Evolutionary conservation across 768 basidiomycete species (phyloP), one percentile per base, ranked within the genome.

Genomic region (Goffeauzyma gilvescens): DNA sequence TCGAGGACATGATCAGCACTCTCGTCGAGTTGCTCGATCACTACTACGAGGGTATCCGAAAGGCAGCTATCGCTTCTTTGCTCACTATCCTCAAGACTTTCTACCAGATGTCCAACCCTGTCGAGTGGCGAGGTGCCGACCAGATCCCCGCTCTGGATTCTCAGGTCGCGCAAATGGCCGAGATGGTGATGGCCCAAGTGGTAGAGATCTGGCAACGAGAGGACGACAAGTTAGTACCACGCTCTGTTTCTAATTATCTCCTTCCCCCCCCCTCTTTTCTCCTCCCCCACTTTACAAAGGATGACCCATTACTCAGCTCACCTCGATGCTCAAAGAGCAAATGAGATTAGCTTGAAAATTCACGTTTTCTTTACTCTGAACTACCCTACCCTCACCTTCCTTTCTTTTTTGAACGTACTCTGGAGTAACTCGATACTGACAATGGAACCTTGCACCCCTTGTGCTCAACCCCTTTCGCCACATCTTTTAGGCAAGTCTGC

Each of bases 1-100:
- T 81, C 34, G 67, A 84, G 39, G 78, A 80, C 55, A 25, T 45
- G 44, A 32, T 45, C 26, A 37, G 32, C 23, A 59, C 62, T 21
- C 75, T 98, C 39, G 71, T 84, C 55, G 67, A 69, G 10, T 72
- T 89, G 31, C 69, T 96, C 21, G 68, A 75, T 12, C 90, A 98
- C 67, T 90, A 86, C 66, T 95, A 95, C 63, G 90, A 96, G 62
- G 93, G 90, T 23, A 93, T 98, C 65, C 72, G 93, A 57, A 96
- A 96, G 70, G 76, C 81, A 34, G 79, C 87, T 18, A 78, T 81
- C 5, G 79, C 84, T 38, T 82, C 85, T 8, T 69, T 96, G 39
- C 72, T 96, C 52, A 77, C 83, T 57, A 79, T 87, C 58, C 73
- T 93, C 50, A 73, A 81, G 59, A 84, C 81, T 1, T 89, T 87